These are phyloP conservation scores for Amylocarpus encephaloides DNA, from an alignment of 2,329 filamentous ascomycete genomes.

Conservation along the genomic window DNA sequence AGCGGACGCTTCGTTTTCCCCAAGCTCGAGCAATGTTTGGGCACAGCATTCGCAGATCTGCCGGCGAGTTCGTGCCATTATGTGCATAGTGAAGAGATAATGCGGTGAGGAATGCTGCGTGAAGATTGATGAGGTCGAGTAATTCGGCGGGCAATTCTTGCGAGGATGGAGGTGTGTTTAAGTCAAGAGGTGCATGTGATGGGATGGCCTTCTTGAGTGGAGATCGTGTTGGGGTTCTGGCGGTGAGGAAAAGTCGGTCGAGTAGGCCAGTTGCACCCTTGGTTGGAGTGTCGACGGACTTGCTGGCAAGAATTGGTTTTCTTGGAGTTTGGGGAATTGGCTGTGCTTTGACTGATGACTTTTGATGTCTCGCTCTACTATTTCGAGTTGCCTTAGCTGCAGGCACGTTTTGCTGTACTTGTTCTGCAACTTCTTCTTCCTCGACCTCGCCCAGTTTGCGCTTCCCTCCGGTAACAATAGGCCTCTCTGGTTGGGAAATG, in stretches of 20 bases:
- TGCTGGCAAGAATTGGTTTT: conserved; percentile 15
- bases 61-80: conserved; percentile 55
- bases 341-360: conserved; percentile 6
- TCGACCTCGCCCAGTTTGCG: conserved; percentile 21
- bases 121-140: conserved; percentile 55
- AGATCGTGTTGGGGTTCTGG: conserved; percentile 21
- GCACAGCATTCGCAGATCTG: conserved; percentile 55
- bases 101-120: conserved; percentile 62
- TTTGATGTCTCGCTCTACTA: conserved; percentile 13
- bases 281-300: conserved; percentile 27
- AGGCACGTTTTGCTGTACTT: conserved; percentile 8
- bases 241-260: conserved; percentile 26
- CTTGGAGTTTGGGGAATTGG: conserved; percentile 24
- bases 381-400: conserved; percentile 6
- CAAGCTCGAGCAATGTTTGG: conserved; percentile 61
- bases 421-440: conserved; percentile 19
- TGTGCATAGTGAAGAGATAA: conserved; percentile 64
- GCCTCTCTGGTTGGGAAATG: conserved; percentile 26
- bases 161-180: conserved; percentile 7
- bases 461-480: conserved; percentile 31
- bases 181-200: conserved; percentile 16
- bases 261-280: conserved; percentile 28
- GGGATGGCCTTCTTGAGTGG: conserved; percentile 10
- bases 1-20: conserved; percentile 62
- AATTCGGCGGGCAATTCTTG: conserved; percentile 43